Percentiles rank a stretch among this genome's conserved stretches.
Conservation (phyloP, 176 grass and related monocot genomes). For the Triticum urartu region DNA sequence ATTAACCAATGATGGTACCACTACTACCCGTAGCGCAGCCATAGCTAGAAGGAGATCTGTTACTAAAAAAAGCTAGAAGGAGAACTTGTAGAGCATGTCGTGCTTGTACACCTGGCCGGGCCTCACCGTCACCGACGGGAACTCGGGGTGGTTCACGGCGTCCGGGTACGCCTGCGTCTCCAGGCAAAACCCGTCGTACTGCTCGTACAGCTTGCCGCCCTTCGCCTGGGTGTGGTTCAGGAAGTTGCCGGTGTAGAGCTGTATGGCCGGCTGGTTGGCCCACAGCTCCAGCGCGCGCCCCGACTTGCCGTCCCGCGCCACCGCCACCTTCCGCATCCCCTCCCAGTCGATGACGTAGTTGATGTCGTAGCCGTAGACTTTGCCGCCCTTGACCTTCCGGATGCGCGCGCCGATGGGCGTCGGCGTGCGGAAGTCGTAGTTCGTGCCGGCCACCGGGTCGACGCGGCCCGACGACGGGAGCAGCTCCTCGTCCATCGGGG, state of each 20-base stretch:
- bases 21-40: neutral
- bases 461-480: slow-evolving; percentile 61
- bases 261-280: slow-evolving; percentile 69
- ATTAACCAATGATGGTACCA: too few species aligned
- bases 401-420: slow-evolving; percentile 56
- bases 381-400: slow-evolving; percentile 37
- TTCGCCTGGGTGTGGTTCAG: slow-evolving; percentile 54
- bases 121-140: slow-evolving; percentile 55
- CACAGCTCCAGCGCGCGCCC: slow-evolving; percentile 57
- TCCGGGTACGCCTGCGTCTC: slow-evolving; percentile 82
- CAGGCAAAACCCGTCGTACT: slow-evolving; percentile 45
- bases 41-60: neutral
- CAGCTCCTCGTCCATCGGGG: slow-evolving; percentile 40
- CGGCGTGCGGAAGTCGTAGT: slow-evolving; percentile 52
- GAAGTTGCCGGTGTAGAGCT: slow-evolving; percentile 68
- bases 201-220: slow-evolving; percentile 47
- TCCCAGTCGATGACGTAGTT: slow-evolving; percentile 55
- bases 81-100: slow-evolving; percentile 73
- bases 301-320: slow-evolving; percentile 32
- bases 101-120: slow-evolving; percentile 66
- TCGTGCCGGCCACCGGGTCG: slow-evolving; percentile 51
- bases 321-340: slow-evolving; percentile 53
- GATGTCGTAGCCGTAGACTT: slow-evolving; percentile 48
- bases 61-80: slow-evolving; percentile 20
- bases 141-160: slow-evolving; percentile 81